Percentiles rank a stretch among this genome's conserved stretches.
Evolutionary conservation across 2,329 filamentous ascomycete genomes (phyloP).

Genomic region (Berkeleyomyces basicola): DNA sequence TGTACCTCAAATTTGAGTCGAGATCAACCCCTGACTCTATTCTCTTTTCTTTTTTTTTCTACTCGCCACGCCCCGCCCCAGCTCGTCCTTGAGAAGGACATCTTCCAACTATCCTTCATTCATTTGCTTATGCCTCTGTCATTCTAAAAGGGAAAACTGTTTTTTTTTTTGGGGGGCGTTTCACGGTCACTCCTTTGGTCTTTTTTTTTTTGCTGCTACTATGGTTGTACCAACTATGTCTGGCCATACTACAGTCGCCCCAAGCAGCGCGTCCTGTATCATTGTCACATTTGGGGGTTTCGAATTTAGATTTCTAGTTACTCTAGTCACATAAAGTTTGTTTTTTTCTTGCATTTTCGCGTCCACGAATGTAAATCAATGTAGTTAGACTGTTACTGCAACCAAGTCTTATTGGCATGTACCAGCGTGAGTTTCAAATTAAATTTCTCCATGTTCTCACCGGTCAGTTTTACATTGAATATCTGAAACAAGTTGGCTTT

Average conservation of each 20-base stretch:
- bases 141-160: neutral
- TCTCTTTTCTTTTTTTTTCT: too few relatives aligned
- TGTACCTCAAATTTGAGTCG: too few relatives aligned
- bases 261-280: neutral
- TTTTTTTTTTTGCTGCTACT: neutral
- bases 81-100: too few relatives aligned
- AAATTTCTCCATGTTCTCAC: neutral
- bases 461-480: neutral
- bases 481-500: neutral
- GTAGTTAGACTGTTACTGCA: too few relatives aligned
- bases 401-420: neutral
- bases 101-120: neutral
- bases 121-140: neutral
- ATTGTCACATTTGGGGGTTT: neutral
- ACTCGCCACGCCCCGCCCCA: too few relatives aligned
- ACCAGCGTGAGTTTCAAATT: neutral
- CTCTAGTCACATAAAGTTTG: neutral
- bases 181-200: neutral
- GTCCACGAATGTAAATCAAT: too few relatives aligned
- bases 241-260: neutral
- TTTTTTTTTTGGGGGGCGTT: neutral
- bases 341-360: neutral
- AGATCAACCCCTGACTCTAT: too few relatives aligned
- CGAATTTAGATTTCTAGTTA: neutral
- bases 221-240: neutral